Conservation (phyloP, 257 asterid species). For the Avicennia marina region DNA sequence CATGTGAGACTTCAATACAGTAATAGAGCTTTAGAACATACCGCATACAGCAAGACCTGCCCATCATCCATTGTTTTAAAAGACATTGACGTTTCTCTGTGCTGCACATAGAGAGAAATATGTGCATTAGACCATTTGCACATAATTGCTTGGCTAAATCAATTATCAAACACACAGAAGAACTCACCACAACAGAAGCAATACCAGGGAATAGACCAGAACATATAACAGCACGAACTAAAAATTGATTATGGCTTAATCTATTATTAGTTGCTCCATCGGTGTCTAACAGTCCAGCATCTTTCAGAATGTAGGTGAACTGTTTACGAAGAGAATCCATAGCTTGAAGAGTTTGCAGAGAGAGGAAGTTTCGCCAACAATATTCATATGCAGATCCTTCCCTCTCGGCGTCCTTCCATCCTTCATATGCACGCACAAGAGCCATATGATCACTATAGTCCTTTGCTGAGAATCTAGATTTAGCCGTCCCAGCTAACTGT, state of each 20-base stretch:
- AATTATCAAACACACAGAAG: neutral
- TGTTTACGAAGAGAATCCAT: slow-evolving; percentile 95
- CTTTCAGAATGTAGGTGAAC: slow-evolving; percentile 79
- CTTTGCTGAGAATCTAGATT: slow-evolving; percentile 96
- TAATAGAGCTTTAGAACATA: slow-evolving; percentile 34
- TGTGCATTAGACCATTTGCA: slow-evolving; percentile 5
- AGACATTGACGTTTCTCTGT: slow-evolving; percentile 92
- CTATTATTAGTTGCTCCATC: slow-evolving; percentile 60
- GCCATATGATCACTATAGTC: slow-evolving; percentile 99
- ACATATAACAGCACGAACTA: slow-evolving; percentile 98
- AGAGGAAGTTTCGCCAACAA: slow-evolving; percentile 96
- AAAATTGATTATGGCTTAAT: slow-evolving; percentile 84
- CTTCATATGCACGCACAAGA: slow-evolving; percentile 98
- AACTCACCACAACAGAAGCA: slow-evolving; percentile 86
- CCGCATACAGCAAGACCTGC: slow-evolving; percentile 88
- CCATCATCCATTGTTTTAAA: slow-evolving; percentile 99
- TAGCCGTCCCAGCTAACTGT: slow-evolving; percentile 94
- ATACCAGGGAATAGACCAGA: slow-evolving; percentile 97
- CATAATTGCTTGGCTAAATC: slow-evolving; percentile 6
- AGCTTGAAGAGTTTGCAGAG: slow-evolving; percentile 96
- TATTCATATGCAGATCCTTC: slow-evolving; percentile 96
- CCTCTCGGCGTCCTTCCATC: slow-evolving; percentile 99
- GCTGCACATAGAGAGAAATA: slow-evolving; percentile 49
- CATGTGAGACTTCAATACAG: too few species aligned
- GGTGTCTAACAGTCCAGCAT: slow-evolving; percentile 68